Conservation (phyloP, 352 stramenopile genomes). For the Phytophthora macrochlamydospora region DNA sequence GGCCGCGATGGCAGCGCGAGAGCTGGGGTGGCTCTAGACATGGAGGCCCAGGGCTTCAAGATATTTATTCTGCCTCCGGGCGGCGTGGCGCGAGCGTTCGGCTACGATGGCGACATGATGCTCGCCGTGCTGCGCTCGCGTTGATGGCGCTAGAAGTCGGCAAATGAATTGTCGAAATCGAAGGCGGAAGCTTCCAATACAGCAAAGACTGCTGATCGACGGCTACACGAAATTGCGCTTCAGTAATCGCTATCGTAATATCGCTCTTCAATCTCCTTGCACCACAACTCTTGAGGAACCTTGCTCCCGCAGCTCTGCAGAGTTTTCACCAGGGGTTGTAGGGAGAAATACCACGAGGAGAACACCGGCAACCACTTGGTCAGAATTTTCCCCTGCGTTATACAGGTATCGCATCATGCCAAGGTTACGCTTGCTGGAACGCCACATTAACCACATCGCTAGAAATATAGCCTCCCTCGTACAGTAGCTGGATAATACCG, state of each 20-base stretch:
- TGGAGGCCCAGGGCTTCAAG: slow-evolving; percentile 70
- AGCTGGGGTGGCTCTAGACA: slow-evolving; percentile 56
- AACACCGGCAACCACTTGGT: too few relatives aligned
- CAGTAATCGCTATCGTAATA: background rate
- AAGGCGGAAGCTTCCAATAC: background rate
- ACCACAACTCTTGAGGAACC: too few relatives aligned
- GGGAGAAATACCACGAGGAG: too few relatives aligned
- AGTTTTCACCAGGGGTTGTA: too few relatives aligned
- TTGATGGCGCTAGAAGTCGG: slow-evolving; percentile 9
- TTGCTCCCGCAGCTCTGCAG: too few relatives aligned
- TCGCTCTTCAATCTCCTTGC: too few relatives aligned
- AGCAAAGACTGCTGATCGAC: background rate
- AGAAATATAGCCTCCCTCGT: too few relatives aligned
- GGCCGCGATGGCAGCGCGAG: slow-evolving; percentile 43
- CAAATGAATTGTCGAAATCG: background rate
- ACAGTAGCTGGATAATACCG: too few relatives aligned
- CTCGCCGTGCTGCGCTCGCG: slow-evolving; percentile 64
- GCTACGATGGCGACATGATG: slow-evolving; percentile 68
- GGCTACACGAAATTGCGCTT: background rate
- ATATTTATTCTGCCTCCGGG: slow-evolving; percentile 75
- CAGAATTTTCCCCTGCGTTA: too few relatives aligned
- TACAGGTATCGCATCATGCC: too few relatives aligned
- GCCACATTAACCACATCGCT: too few relatives aligned
- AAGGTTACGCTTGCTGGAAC: too few relatives aligned
- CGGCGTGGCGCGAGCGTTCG: slow-evolving; percentile 48